phyloP scores from a whole-genome alignment of 1,284 basidiomycete species.

The Papiliotrema laurentii region DNA sequence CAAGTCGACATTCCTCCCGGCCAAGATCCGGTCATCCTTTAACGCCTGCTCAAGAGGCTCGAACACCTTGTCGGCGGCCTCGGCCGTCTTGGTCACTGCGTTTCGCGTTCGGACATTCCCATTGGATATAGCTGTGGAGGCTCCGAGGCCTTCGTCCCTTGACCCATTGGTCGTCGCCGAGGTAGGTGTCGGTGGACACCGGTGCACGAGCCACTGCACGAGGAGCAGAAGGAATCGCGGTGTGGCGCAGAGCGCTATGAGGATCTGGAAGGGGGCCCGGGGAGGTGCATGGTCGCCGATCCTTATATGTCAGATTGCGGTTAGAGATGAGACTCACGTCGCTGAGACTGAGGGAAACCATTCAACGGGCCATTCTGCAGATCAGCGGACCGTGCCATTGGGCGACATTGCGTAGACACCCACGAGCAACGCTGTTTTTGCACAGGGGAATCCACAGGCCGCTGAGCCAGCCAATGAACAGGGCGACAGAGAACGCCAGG shows the following conservation, averaged over 20 bases:
- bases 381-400: neutral
- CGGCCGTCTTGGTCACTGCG: neutral
- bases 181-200: slow-evolving; percentile 16
- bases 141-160: neutral
- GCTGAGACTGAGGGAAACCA: slow-evolving; percentile 93
- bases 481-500: slow-evolving; percentile 65
- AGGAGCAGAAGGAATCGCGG: slow-evolving; percentile 75
- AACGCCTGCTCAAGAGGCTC: slow-evolving; percentile 8
- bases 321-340: slow-evolving; percentile 57
- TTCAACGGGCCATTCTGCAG: slow-evolving; percentile 72
- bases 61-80: slow-evolving; percentile 2
- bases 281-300: slow-evolving; percentile 92
- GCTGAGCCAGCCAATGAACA: slow-evolving; percentile 59
- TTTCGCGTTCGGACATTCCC: neutral
- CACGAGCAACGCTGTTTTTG: slow-evolving; percentile 65
- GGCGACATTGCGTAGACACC: neutral
- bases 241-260: slow-evolving; percentile 81
- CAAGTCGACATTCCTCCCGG: slow-evolving; percentile 50
- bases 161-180: neutral
- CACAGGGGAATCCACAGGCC: slow-evolving; percentile 84
- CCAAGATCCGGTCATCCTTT: neutral
- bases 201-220: slow-evolving; percentile 64
- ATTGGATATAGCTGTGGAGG: neutral
- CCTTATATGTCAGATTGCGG: slow-evolving; percentile 44
- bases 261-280: slow-evolving; percentile 80